Evolutionary conservation across 805 yeast species (phyloP), one percentile per base, ranked within the genome.

Genomic region (Tetrapisispora pingtungensis): DNA sequence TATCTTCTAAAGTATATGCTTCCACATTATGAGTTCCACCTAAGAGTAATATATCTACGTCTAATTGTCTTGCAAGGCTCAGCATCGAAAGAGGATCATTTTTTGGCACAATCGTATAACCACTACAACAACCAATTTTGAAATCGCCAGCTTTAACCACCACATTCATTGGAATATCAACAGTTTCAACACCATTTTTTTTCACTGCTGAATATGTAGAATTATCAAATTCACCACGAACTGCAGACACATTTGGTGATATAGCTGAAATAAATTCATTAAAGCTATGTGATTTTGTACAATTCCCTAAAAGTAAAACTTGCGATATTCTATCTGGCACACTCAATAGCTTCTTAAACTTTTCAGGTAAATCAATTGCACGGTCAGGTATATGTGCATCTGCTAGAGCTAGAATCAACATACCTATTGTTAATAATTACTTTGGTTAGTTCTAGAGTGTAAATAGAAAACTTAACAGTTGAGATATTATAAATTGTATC

Each of bases 1-100:
- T 86, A 19, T 94, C 95, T 51, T 88, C 97, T 46, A 89, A 67
- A 10, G 93, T 84, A 57, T 88, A 90, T 0, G 97, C 96, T 58
- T 90, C 97, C 4, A 87, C 94, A 51, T 79, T 77, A 60, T 87
- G 95, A 1, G 95, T 83, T 0, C 96, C 95, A 13, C 97, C 97
- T 84, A 93, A 87, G 13, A 93, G 70, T 51, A 93, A 68, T 5
- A 93, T 75, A 62, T 93, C 97, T 33, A 85, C 97, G 59, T 89
- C 94, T 71, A 89, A 72, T 65, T 87, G 87, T 48, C 98, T 73
- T 1, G 97, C 96, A 47, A 84, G 73, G 0, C 84, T 76, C 48
- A 86, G 70, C 44, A 93, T 69, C 40, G 94, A 80, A 54, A 89
- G 76, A 3, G 96, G 95, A 57, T 93, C 97, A 38, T 78, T 79